Base-by-base conservation (phyloP, 2,329 filamentous ascomycete species). In the Fusarium pseudoanthophilum region DNA sequence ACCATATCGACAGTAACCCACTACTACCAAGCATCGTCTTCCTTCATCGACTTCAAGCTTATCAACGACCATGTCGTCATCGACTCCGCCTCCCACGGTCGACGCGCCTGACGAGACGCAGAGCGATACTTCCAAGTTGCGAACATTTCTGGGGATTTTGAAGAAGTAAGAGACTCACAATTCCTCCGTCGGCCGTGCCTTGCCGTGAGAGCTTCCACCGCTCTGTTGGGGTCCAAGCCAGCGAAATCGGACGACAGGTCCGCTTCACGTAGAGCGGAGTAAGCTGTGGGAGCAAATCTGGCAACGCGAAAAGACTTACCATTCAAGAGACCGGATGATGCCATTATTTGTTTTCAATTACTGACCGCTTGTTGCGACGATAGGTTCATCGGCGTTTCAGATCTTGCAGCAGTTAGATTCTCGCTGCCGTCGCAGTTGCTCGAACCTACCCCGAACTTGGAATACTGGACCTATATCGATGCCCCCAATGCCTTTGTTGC, bases 381-480 rank as follows among this genome's bases (percentile, higher is more conserved):
- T 82, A 97, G 95, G 82, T 98, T 98, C 83, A 95, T 98, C 78
- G 96, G 96, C 76, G 96, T 99, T 64, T 88, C 95, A 75, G 96
- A 99, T 84, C 96, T 99, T 79, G 96, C 96, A 65, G 91, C 95
- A 64, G 95, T 98, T 71, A 93, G 96, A 76, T 99, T 99, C 85
- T 98, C 95, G 21, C 89, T 99, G 57, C 96, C 96, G 28, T 95
- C 96, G 57, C 95, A 98, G 83, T 91, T 99, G 48, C 89, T 99
- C 79, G 96, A 99, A 83, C 96, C 96, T 40, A 97, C 94, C 8
- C 96, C 96, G 59, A 99, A 99, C 82, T 87, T 99, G 80, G 96
- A 99, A 85, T 99, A 98, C 85, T 99, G 96, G 96, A 97, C 97
- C 79, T 99, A 99, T 80, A 88, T 99, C 81, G 96, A 99, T 83